A percentile compares a stretch with the other conserved stretches of the same genome.
Evolutionary conservation across 495 filamentous ascomycete genomes (phyloP).

Genomic region (Annulohypoxylon nitens): DNA sequence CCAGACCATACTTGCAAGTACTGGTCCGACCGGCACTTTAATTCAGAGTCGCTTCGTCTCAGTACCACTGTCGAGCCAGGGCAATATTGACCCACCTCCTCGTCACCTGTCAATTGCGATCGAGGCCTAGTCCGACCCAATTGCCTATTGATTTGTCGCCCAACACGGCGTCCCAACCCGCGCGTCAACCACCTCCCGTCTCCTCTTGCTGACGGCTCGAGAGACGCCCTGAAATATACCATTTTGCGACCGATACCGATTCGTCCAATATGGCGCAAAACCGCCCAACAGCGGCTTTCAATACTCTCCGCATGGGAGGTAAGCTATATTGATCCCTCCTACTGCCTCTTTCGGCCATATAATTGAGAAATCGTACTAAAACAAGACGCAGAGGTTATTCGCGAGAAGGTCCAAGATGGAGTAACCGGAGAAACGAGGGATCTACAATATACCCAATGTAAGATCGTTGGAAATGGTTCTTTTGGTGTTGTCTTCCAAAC

Average conservation of each 20-base stretch:
- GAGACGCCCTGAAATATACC: conserved; percentile 49
- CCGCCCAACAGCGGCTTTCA: conserved; percentile 65
- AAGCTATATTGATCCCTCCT: conserved; percentile 46
- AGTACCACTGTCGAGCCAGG: conserved; percentile 21
- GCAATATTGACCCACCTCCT: conserved; percentile 41
- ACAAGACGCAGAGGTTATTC: conserved; percentile 82
- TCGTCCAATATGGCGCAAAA: conserved; percentile 62
- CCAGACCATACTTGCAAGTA: conserved; percentile 12
- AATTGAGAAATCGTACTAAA: conserved; percentile 33
- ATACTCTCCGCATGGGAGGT: conserved; percentile 68
- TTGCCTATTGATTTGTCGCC: conserved; percentile 57
- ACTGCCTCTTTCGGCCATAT: not conserved
- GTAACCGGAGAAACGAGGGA: conserved; percentile 95
- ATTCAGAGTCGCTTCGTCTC: conserved; percentile 37
- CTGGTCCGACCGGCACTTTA: conserved; percentile 45
- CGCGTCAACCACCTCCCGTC: conserved; percentile 48
- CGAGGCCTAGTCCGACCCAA: conserved; percentile 47
- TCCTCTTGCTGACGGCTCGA: conserved; percentile 52
- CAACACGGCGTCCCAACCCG: conserved; percentile 60
- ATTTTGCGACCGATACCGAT: conserved; percentile 48
- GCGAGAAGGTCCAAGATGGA: conserved; percentile 99
- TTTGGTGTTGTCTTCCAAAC: conserved; percentile 99
- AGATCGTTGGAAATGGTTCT: conserved; percentile 99
- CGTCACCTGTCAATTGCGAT: conserved; percentile 50
- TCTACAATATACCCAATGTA: conserved; percentile 98